These are phyloP conservation scores for Sabuloglossum arenarium DNA, from an alignment of 495 filamentous ascomycete species.

Conservation along the genomic window DNA sequence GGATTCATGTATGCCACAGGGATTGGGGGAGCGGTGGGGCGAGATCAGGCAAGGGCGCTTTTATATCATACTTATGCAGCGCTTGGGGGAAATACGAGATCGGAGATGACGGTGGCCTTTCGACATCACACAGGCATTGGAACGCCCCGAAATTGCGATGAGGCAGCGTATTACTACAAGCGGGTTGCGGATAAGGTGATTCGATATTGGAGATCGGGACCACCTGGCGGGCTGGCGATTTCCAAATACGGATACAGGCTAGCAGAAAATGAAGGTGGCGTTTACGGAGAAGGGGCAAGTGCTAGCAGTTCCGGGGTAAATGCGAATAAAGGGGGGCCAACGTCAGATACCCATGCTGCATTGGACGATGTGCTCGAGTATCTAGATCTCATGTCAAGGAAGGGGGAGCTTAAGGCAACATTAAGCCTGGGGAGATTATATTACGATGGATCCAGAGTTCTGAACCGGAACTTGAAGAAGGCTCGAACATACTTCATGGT, in stretches of 20 bases:
- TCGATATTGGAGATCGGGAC: conserved; percentile 62
- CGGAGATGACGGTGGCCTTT: conserved; percentile 87
- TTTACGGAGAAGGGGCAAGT: conserved; percentile 89
- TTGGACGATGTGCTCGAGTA: conserved; percentile 92
- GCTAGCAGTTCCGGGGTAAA: conserved; percentile 79
- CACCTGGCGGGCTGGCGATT: conserved; percentile 71
- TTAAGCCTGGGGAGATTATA: conserved; percentile 75
- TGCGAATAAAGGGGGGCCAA: conserved; percentile 45
- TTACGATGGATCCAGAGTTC: conserved; percentile 65
- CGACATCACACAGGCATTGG: conserved; percentile 74
- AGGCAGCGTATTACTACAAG: conserved; percentile 75
- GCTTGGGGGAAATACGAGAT: conserved; percentile 56
- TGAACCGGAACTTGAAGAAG: conserved; percentile 48
- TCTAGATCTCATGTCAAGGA: conserved; percentile 78
- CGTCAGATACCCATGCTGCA: conserved; percentile 55
- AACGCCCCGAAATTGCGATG: conserved; percentile 65
- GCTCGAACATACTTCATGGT: conserved; percentile 69
- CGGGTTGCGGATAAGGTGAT: conserved; percentile 87
- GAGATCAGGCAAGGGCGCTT: conserved; percentile 79
- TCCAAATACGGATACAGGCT: conserved; percentile 53
- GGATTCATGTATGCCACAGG: conserved; percentile 95
- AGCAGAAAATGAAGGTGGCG: conserved; percentile 77
- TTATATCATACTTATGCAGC: conserved; percentile 92
- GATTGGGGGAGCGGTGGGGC: conserved; percentile 58
- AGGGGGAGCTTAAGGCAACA: conserved; percentile 81